These are phyloP conservation scores for Venturia nashicola DNA, from an alignment of 2,329 filamentous ascomycete genomes.

Conservation along the genomic window DNA sequence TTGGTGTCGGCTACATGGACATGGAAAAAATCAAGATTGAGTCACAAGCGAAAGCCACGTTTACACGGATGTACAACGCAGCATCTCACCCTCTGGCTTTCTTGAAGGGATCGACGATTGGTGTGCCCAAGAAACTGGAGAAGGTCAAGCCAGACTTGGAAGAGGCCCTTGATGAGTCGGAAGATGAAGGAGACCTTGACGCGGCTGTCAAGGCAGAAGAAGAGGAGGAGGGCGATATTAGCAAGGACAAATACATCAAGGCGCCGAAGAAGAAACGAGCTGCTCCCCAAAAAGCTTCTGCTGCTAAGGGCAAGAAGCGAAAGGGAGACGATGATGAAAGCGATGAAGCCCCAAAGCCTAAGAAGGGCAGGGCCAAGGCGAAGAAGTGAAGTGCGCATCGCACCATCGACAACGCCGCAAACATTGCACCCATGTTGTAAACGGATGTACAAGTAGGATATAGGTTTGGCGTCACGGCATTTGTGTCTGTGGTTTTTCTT, in stretches of 20 bases:
- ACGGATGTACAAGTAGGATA: not conserved
- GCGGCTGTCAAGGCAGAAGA: slow-evolving; percentile 57
- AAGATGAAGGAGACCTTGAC: slow-evolving; percentile 44
- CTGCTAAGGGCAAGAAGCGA: slow-evolving; percentile 33
- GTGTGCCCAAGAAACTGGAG: slow-evolving; percentile 56
- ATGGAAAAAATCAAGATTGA: slow-evolving; percentile 68
- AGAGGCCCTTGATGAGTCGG: slow-evolving; percentile 88
- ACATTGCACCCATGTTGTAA: not conserved
- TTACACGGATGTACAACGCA: slow-evolving; percentile 81
- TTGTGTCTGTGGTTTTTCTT: not conserved
- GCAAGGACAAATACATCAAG: slow-evolving; percentile 94
- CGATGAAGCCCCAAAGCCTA: slow-evolving; percentile 35
- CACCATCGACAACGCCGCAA: not conserved
- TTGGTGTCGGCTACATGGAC: slow-evolving; percentile 76
- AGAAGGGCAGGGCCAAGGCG: slow-evolving; percentile 36
- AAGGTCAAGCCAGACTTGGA: slow-evolving; percentile 84
- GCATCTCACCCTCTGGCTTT: slow-evolving; percentile 85
- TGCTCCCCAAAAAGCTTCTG: slow-evolving; percentile 26
- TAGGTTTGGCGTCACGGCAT: not conserved
- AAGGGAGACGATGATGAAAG: slow-evolving; percentile 24
- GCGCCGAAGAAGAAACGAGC: slow-evolving; percentile 64
- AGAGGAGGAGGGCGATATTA: slow-evolving; percentile 69
- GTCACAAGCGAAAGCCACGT: slow-evolving; percentile 72
- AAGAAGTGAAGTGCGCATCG: slow-evolving; percentile 20
- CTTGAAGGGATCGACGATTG: slow-evolving; percentile 75